These are phyloP conservation scores for Aspergillus carbonarius DNA, from an alignment of 2,329 filamentous ascomycete genomes.

Conservation along the genomic window DNA sequence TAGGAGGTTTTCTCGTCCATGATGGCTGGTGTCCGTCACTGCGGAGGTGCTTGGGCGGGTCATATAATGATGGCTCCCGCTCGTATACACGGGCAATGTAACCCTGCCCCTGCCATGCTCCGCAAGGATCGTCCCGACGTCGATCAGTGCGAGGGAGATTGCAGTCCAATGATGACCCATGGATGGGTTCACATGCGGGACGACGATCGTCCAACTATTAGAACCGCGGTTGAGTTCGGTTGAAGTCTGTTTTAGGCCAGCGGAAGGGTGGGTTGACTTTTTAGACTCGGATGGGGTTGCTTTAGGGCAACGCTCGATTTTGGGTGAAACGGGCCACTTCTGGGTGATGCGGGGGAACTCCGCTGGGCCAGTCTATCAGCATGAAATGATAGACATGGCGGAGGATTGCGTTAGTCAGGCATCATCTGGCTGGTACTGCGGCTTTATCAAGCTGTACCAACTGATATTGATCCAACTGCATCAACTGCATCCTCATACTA, in stretches of 20 bases:
- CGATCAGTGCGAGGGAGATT: conserved; percentile 9
- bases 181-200: conserved; percentile 16
- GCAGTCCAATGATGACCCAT: conserved; percentile 7
- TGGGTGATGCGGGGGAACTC: background rate
- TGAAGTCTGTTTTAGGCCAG: background rate
- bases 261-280: too few relatives aligned
- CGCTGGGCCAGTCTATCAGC: background rate
- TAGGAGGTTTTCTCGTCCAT: conserved; percentile 30
- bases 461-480: too few relatives aligned
- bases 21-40: background rate
- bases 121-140: conserved; percentile 12
- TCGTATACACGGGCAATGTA: background rate
- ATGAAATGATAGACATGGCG: too few relatives aligned
- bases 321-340: background rate
- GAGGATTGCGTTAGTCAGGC: too few relatives aligned
- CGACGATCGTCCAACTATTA: conserved; percentile 17
- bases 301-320: conserved; percentile 7
- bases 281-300: background rate
- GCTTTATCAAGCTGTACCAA: too few relatives aligned
- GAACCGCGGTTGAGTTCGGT: conserved; percentile 16
- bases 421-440: too few relatives aligned
- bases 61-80: background rate
- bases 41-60: background rate
- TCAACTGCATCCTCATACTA: too few relatives aligned
- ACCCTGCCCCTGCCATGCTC: conserved; percentile 2